phyloP scores from a whole-genome alignment of 768 basidiomycete genomes.

The Russula olivacea region DNA sequence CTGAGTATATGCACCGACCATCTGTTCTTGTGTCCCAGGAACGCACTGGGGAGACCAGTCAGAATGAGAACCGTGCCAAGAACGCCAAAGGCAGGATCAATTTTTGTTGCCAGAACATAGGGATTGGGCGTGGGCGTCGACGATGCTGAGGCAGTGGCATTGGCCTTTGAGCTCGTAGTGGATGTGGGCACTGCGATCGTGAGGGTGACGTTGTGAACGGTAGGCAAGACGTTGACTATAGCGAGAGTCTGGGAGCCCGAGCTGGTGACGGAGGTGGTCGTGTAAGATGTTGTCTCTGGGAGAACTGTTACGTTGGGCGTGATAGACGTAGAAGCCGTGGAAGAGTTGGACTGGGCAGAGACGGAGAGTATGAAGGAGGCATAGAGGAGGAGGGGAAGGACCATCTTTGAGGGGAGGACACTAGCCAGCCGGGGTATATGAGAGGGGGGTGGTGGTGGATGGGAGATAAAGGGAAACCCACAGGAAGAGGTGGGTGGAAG shows the following conservation, averaged over 20 bases:
- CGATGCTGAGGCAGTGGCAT: slow-evolving; percentile 32
- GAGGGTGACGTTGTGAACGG: slow-evolving; percentile 54
- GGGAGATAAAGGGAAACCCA: slow-evolving; percentile 18
- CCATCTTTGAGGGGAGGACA: slow-evolving; percentile 15
- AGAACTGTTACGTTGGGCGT: slow-evolving; percentile 38
- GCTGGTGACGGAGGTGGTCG: slow-evolving; percentile 37
- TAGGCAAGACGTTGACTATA: slow-evolving; percentile 52
- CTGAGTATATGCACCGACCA: slow-evolving; percentile 49
- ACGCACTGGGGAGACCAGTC: slow-evolving; percentile 83
- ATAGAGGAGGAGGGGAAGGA: slow-evolving; percentile 26
- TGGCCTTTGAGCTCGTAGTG: slow-evolving; percentile 37
- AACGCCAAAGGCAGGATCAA: slow-evolving; percentile 87
- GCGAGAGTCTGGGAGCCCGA: slow-evolving; percentile 46
- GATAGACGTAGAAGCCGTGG: slow-evolving; percentile 12
- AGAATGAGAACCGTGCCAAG: slow-evolving; percentile 84
- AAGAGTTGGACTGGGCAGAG: slow-evolving; percentile 16
- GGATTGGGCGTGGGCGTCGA: slow-evolving; percentile 33
- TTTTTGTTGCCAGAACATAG: slow-evolving; percentile 49
- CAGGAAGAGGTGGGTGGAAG: neutral
- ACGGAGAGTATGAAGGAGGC: slow-evolving; percentile 27
- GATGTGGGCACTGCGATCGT: slow-evolving; percentile 47
- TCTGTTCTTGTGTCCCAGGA: slow-evolving; percentile 93
- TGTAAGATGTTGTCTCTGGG: slow-evolving; percentile 46
- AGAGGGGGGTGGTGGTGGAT: slow-evolving; percentile 27
- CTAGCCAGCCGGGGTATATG: slow-evolving; percentile 30